Conservation (phyloP, 1,284 basidiomycete species). For the Leccinum variabile region DNA sequence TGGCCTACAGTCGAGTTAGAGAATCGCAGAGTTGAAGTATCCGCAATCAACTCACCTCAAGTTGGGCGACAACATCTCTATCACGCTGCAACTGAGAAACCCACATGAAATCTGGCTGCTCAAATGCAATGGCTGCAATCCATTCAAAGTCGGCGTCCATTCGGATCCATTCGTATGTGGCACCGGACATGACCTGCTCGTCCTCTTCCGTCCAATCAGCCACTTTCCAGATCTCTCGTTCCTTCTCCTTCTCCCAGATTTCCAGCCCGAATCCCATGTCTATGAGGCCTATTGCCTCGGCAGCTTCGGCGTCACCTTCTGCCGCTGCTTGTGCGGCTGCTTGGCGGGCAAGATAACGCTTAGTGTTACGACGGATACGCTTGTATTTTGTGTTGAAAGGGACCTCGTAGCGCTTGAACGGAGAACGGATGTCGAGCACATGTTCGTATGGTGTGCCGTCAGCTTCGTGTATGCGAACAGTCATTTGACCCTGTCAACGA, state of each 20-base stretch:
- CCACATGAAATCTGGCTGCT: slow-evolving; percentile 99
- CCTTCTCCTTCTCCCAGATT: slow-evolving; percentile 94
- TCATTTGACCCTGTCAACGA: slow-evolving; percentile 82
- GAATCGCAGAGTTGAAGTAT: not conserved
- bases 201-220: slow-evolving; percentile 99
- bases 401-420: slow-evolving; percentile 92
- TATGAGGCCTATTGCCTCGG: slow-evolving; percentile 91
- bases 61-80: slow-evolving; percentile 95
- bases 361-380: slow-evolving; percentile 91
- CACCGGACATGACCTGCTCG: slow-evolving; percentile 88
- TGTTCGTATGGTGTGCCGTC: slow-evolving; percentile 99
- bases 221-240: slow-evolving; percentile 93
- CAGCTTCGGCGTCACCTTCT: slow-evolving; percentile 86
- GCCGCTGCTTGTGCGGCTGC: slow-evolving; percentile 92
- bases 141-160: slow-evolving; percentile 99
- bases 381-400: slow-evolving; percentile 99
- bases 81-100: slow-evolving; percentile 95
- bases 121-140: slow-evolving; percentile 90
- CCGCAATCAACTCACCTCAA: slow-evolving; percentile 66
- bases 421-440: slow-evolving; percentile 86
- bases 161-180: slow-evolving; percentile 97
- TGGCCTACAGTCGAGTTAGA: slow-evolving; percentile 55
- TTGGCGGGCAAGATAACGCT: slow-evolving; percentile 92
- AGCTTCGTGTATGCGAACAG: slow-evolving; percentile 97
- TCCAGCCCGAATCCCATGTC: slow-evolving; percentile 96